Evolutionary conservation across 495 filamentous ascomycete species (phyloP).

Genomic region (Penicillium chermesinum): DNA sequence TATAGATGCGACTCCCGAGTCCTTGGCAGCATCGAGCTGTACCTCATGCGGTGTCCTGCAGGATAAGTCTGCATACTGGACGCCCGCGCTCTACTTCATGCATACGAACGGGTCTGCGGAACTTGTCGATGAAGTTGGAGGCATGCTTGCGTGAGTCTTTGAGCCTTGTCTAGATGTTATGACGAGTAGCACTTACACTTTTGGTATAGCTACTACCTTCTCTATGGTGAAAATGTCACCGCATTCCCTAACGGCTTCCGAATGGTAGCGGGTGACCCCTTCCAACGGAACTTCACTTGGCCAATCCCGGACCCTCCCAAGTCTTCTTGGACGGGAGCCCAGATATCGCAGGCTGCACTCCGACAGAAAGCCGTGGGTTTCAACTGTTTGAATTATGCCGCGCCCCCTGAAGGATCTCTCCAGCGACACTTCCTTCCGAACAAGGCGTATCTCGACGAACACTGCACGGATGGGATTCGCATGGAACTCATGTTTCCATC

Average conservation of each 20-base stretch:
- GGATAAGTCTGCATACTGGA: slow-evolving; percentile 61
- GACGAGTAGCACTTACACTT: background rate
- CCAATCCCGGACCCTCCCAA: slow-evolving; percentile 67
- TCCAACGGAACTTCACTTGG: slow-evolving; percentile 64
- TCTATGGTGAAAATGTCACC: slow-evolving; percentile 56
- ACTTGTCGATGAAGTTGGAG: slow-evolving; percentile 50
- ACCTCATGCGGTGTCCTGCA: slow-evolving; percentile 55
- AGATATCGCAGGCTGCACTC: slow-evolving; percentile 60
- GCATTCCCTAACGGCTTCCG: slow-evolving; percentile 77
- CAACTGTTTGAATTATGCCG: slow-evolving; percentile 79
- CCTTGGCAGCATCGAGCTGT: slow-evolving; percentile 45
- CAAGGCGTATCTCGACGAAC: slow-evolving; percentile 68
- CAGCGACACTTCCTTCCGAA: slow-evolving; percentile 75
- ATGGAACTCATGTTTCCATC: slow-evolving; percentile 86
- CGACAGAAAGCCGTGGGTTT: slow-evolving; percentile 82
- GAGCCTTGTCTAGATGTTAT: background rate
- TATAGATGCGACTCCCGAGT: slow-evolving; percentile 33
- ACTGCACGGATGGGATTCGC: slow-evolving; percentile 72
- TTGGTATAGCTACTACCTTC: slow-evolving; percentile 71
- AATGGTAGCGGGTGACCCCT: slow-evolving; percentile 77
- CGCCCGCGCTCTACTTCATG: slow-evolving; percentile 54
- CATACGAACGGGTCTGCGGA: slow-evolving; percentile 51
- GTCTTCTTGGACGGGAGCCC: slow-evolving; percentile 58
- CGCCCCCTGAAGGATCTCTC: slow-evolving; percentile 60
- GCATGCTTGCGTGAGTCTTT: slow-evolving; percentile 50